A percentile compares a stretch with the other conserved stretches of the same genome.
phyloP scores from a whole-genome alignment of 352 stramenopile species.

The Globisporangium carolinianum region DNA sequence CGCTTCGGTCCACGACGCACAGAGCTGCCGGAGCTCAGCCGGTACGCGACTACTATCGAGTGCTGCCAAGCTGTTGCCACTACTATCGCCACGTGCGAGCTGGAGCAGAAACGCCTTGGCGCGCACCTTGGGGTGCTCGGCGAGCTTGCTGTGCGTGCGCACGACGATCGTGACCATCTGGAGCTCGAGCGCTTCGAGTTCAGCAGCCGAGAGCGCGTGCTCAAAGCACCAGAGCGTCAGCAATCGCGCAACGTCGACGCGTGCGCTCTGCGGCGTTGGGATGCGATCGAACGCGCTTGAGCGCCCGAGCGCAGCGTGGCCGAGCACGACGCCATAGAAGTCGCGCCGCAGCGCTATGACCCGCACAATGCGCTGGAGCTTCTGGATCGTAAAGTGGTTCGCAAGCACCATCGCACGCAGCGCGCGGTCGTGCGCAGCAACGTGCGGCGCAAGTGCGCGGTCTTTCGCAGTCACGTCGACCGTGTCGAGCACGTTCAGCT shows the following conservation, averaged over 20 bases:
- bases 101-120: slow-evolving; percentile 68
- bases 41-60: slow-evolving; percentile 13
- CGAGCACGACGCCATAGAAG: slow-evolving; percentile 40
- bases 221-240: slow-evolving; percentile 44
- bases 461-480: slow-evolving; percentile 55
- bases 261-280: slow-evolving; percentile 32
- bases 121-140: slow-evolving; percentile 49
- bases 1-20: slow-evolving; percentile 57
- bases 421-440: slow-evolving; percentile 52
- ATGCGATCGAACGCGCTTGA: slow-evolving; percentile 41
- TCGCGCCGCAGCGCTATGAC: slow-evolving; percentile 47
- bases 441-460: slow-evolving; percentile 27
- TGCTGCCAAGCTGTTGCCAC: slow-evolving; percentile 9
- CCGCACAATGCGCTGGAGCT: slow-evolving; percentile 42
- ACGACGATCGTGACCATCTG: slow-evolving; percentile 67
- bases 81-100: slow-evolving; percentile 23
- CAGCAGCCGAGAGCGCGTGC: slow-evolving; percentile 19
- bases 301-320: not conserved
- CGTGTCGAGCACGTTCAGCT: slow-evolving; percentile 54
- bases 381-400: slow-evolving; percentile 73
- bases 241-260: slow-evolving; percentile 33
- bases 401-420: slow-evolving; percentile 37
- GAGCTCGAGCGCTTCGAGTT: slow-evolving; percentile 32
- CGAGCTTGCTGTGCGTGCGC: slow-evolving; percentile 45
- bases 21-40: slow-evolving; percentile 25